These are phyloP conservation scores for Allium cepa DNA, from an alignment of 106 monocot genomes.

Conservation along the genomic window DNA sequence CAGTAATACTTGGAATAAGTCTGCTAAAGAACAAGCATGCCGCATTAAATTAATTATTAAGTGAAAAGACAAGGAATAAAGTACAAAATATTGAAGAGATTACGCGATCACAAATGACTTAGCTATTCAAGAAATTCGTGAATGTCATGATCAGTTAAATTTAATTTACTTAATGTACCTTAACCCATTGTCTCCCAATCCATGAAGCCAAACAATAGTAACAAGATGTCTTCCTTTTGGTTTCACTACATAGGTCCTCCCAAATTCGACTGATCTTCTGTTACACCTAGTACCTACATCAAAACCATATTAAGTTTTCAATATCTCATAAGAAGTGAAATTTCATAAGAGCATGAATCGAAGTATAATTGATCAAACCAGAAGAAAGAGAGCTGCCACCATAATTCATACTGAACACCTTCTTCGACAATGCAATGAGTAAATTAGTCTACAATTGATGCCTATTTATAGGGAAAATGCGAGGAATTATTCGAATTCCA, in stretches of 20 bases:
- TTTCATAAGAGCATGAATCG: neutral
- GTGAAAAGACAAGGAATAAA: constrained; percentile 22
- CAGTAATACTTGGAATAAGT: constrained; percentile 23
- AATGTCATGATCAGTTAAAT: neutral
- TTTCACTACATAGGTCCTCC: constrained; percentile 57
- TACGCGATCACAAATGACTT: neutral
- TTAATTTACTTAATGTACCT: constrained; percentile 23
- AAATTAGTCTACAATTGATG: neutral
- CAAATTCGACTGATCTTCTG: constrained; percentile 41
- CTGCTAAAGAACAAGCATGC: constrained; percentile 4
- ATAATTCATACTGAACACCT: constrained; percentile 36
- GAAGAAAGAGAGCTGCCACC: constrained; percentile 49
- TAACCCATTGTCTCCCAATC: constrained; percentile 63
- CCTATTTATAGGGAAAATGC: neutral
- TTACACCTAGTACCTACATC: constrained; percentile 26
- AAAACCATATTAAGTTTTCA: neutral
- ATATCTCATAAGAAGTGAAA: neutral
- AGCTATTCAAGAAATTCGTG: neutral
- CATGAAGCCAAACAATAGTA: constrained; percentile 87
- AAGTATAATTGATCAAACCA: constrained; percentile 18
- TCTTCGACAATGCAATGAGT: constrained; percentile 11
- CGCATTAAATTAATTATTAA: constrained; percentile 7
- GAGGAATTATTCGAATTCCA: neutral
- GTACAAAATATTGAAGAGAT: neutral
- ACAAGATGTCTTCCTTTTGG: constrained; percentile 71